Evolutionary conservation across 2,329 filamentous ascomycete genomes (phyloP).

Genomic region (Colletotrichum endophyticum): DNA sequence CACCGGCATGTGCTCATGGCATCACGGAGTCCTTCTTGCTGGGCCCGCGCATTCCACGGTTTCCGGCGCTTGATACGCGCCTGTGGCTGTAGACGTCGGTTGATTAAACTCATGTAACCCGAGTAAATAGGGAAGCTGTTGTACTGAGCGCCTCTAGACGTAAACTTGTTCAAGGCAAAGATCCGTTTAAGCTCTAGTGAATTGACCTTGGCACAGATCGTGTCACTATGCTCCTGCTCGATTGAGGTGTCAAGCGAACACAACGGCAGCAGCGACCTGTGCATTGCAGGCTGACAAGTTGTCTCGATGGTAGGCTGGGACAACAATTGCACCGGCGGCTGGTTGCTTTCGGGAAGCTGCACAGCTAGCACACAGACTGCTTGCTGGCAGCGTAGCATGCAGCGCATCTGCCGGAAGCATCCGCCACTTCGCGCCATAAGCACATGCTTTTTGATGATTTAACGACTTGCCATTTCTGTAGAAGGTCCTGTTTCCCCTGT

Average conservation of each 20-base stretch:
- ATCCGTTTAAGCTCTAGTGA: not conserved
- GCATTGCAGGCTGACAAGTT: not conserved
- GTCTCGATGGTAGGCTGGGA: not conserved
- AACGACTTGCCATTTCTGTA: conserved; percentile 5
- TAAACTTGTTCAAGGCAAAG: not conserved
- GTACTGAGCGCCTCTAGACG: not conserved
- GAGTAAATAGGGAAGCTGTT: not conserved
- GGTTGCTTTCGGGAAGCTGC: not conserved
- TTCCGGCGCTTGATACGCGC: not conserved
- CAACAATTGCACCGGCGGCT: not conserved
- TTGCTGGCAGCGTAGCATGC: not conserved
- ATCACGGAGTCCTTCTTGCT: not conserved
- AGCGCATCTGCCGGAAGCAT: not conserved
- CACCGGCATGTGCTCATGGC: not conserved
- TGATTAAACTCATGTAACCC: not conserved
- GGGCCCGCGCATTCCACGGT: not conserved
- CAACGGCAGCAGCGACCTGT: not conserved
- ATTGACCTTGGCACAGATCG: not conserved
- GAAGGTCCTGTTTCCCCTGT: conserved; percentile 9
- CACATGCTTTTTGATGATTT: not conserved
- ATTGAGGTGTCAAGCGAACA: not conserved
- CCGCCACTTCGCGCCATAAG: not conserved
- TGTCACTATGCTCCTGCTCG: not conserved
- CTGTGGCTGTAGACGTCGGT: not conserved
- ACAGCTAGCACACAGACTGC: not conserved